phyloP scores from a whole-genome alignment of 148 eudicot species.

The Rhododendron molle region DNA sequence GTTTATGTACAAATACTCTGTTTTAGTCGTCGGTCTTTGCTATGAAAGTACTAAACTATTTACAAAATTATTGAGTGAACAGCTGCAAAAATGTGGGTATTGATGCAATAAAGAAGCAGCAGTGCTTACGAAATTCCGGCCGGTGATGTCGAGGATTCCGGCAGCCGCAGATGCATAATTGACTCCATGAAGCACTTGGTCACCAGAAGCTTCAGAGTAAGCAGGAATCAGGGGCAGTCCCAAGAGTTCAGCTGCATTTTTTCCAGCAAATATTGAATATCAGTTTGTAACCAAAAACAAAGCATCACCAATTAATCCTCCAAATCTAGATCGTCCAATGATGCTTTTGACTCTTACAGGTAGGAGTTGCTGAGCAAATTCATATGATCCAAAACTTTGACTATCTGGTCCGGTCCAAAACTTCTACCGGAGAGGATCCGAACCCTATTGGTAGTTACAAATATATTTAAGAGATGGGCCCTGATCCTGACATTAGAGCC shows the following conservation, averaged over 20 bases:
- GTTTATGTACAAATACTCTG: background rate
- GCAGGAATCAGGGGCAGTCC: constrained; percentile 80
- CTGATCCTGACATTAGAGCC: background rate
- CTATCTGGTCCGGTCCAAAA: no score
- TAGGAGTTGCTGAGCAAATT: no score
- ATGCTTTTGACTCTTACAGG: no score
- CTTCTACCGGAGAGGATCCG: no score
- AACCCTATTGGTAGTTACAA: no score
- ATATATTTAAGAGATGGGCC: background rate
- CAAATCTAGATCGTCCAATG: no score
- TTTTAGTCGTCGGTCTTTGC: background rate
- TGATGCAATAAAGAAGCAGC: background rate
- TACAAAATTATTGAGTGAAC: background rate
- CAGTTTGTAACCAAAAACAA: background rate
- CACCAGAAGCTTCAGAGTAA: constrained; percentile 49
- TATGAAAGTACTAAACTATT: background rate
- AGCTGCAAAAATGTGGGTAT: background rate
- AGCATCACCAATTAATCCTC: background rate
- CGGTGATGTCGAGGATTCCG: constrained; percentile 85
- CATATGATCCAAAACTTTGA: no score
- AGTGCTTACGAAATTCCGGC: constrained; percentile 65
- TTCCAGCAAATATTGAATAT: background rate
- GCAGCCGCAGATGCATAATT: constrained; percentile 95
- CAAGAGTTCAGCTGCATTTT: constrained; percentile 58
- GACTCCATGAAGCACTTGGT: constrained; percentile 62